These are phyloP conservation scores for Lactarius akahatsu DNA, from an alignment of 768 basidiomycete genomes.

Conservation along the genomic window DNA sequence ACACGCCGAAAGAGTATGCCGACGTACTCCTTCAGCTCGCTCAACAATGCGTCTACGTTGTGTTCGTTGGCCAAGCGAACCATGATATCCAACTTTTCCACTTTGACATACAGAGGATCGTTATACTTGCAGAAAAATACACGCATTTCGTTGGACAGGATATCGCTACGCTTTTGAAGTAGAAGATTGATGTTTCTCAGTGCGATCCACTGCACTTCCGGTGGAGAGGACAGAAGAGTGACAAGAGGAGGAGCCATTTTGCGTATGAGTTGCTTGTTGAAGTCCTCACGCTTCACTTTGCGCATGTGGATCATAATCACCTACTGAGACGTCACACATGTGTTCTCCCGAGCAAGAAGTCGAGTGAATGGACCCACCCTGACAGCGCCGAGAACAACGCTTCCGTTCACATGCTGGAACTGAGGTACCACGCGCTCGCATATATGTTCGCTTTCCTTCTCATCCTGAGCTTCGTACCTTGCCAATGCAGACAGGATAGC, in stretches of 20 bases:
- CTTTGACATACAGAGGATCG: conserved; percentile 97
- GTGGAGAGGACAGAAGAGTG: conserved; percentile 92
- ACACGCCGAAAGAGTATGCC: background rate
- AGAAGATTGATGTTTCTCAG: conserved; percentile 95
- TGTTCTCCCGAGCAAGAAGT: background rate
- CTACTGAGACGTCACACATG: conserved; percentile 39
- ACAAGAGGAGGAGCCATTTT: conserved; percentile 99
- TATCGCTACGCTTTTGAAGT: conserved; percentile 87
- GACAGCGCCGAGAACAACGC: conserved; percentile 94
- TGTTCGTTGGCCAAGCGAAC: conserved; percentile 85
- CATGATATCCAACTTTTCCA: conserved; percentile 99
- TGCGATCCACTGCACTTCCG: conserved; percentile 98
- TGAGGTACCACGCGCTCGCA: conserved; percentile 98
- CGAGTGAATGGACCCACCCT: conserved; percentile 53
- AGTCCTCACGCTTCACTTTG: conserved; percentile 73
- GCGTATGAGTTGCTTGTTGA: conserved; percentile 78
- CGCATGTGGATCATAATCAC: conserved; percentile 98
- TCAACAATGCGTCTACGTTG: conserved; percentile 92
- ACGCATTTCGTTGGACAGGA: conserved; percentile 94
- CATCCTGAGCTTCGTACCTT: conserved; percentile 79
- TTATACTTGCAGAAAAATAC: conserved; percentile 99
- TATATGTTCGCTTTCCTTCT: conserved; percentile 96
- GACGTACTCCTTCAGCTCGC: conserved; percentile 91
- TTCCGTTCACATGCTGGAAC: conserved; percentile 95
- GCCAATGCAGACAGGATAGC: conserved; percentile 86